Percentiles rank a stretch among this genome's conserved stretches.
Conservation (phyloP, 2,329 filamentous ascomycete genomes). For the Cucurbitaria berberidis region DNA sequence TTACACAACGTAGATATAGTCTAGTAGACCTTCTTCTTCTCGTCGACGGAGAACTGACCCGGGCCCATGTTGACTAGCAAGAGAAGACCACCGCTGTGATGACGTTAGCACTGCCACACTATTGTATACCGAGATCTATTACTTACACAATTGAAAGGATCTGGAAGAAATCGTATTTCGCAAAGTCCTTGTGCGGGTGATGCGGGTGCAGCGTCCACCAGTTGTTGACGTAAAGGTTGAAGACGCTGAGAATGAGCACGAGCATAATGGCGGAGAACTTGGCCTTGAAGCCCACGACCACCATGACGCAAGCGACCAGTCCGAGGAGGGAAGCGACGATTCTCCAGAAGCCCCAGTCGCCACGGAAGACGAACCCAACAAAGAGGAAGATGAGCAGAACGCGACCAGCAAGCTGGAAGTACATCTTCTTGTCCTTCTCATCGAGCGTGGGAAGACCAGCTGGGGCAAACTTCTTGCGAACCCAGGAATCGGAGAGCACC, state of each 20-base stretch:
- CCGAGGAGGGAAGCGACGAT: conserved; percentile 84
- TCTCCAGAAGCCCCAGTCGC: conserved; percentile 89
- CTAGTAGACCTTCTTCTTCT: conserved; percentile 99
- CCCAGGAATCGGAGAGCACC: conserved; percentile 98
- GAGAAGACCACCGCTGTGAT: conserved; percentile 77
- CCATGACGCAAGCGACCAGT: conserved; percentile 94
- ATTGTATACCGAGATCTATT: conserved; percentile 1
- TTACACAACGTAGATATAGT: conserved; percentile 16
- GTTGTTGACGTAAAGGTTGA: conserved; percentile 98
- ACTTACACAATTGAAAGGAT: conserved; percentile 93
- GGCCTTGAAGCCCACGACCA: conserved; percentile 98
- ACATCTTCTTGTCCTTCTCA: conserved; percentile 99
- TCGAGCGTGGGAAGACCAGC: conserved; percentile 92
- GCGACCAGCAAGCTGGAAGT: conserved; percentile 96
- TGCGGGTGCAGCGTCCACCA: conserved; percentile 99
- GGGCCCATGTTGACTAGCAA: conserved; percentile 98
- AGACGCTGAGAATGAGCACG: conserved; percentile 92
- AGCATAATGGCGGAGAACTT: conserved; percentile 97
- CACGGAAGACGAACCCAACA: conserved; percentile 93
- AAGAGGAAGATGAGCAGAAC: conserved; percentile 98
- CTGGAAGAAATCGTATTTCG: conserved; percentile 99
- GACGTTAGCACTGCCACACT: conserved; percentile 22
- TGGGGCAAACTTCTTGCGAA: conserved; percentile 95
- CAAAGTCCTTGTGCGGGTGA: conserved; percentile 99
- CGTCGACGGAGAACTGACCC: conserved; percentile 96